These are phyloP conservation scores for Phialophora macrospora DNA, from an alignment of 2,329 filamentous ascomycete species.

Conservation along the genomic window DNA sequence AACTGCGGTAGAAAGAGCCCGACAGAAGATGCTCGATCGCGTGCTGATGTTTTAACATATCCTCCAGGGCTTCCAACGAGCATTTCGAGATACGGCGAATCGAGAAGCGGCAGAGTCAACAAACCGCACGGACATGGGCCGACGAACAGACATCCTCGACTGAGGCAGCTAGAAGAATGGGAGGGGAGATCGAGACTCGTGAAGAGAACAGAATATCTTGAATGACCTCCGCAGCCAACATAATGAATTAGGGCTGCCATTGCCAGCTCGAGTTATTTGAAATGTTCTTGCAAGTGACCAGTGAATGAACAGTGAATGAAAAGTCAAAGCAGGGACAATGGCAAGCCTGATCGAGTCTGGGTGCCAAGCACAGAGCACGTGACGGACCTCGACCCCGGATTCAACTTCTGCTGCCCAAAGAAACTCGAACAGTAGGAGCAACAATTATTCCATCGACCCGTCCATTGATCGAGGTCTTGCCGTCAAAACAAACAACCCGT, in stretches of 20 bases:
- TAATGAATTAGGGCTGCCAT: neutral
- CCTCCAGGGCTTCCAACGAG: neutral
- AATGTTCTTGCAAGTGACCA: neutral
- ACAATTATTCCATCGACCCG: conserved; percentile 8
- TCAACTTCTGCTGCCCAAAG: conserved; percentile 7
- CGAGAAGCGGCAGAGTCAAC: neutral
- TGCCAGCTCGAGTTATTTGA: neutral
- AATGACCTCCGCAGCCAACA: neutral
- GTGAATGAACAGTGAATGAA: neutral
- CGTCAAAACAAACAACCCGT: neutral
- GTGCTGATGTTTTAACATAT: neutral
- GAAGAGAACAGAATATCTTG: neutral
- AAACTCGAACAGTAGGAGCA: conserved; percentile 16
- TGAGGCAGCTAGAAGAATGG: neutral
- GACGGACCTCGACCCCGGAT: conserved; percentile 7
- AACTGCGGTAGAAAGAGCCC: neutral
- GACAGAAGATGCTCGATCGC: neutral
- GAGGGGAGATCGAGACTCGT: neutral
- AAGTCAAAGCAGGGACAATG: neutral
- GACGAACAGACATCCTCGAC: neutral
- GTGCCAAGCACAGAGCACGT: neutral
- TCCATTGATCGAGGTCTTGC: conserved; percentile 10
- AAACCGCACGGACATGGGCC: neutral
- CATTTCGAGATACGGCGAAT: neutral
- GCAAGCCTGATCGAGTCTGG: neutral